These are phyloP conservation scores for Delitschia confertaspora DNA, from an alignment of 495 filamentous ascomycete genomes.

Conservation along the genomic window DNA sequence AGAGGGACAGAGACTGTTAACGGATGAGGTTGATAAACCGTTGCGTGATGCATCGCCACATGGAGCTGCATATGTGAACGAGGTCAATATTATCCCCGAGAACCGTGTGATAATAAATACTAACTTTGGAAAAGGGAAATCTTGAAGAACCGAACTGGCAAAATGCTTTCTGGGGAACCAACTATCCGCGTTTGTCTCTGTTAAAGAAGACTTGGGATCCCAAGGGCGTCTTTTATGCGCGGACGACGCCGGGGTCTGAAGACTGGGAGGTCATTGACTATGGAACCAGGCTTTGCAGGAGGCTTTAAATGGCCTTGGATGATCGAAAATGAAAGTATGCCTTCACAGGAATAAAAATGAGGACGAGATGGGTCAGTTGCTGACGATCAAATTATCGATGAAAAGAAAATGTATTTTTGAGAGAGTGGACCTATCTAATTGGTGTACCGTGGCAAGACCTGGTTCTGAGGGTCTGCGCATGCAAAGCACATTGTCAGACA, in stretches of 20 bases:
- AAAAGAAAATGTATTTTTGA: too few species aligned
- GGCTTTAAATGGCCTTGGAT: too few species aligned
- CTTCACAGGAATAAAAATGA: too few species aligned
- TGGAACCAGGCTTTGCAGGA: conserved; percentile 6
- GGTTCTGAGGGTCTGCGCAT: too few species aligned
- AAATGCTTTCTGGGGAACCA: conserved; percentile 12
- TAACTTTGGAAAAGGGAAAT: conserved; percentile 6
- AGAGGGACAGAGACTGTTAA: conserved; percentile 4
- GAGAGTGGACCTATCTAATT: too few species aligned
- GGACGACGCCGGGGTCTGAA: conserved; percentile 9
- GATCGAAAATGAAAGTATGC: too few species aligned
- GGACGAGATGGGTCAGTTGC: too few species aligned
- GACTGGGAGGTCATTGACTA: conserved; percentile 11
- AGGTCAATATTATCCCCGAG: neutral
- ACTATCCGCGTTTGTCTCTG: conserved; percentile 5
- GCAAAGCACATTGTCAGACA: too few species aligned
- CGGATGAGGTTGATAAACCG: conserved; percentile 3
- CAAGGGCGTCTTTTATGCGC: conserved; percentile 10
- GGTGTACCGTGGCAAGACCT: too few species aligned
- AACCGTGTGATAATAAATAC: neutral
- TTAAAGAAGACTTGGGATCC: conserved; percentile 16
- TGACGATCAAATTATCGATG: too few species aligned
- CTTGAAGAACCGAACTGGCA: conserved; percentile 21
- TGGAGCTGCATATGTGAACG: conserved; percentile 19
- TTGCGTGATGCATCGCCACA: conserved; percentile 7